phyloP scores from a whole-genome alignment of 768 basidiomycete species.

The Naematelia aurantialba region DNA sequence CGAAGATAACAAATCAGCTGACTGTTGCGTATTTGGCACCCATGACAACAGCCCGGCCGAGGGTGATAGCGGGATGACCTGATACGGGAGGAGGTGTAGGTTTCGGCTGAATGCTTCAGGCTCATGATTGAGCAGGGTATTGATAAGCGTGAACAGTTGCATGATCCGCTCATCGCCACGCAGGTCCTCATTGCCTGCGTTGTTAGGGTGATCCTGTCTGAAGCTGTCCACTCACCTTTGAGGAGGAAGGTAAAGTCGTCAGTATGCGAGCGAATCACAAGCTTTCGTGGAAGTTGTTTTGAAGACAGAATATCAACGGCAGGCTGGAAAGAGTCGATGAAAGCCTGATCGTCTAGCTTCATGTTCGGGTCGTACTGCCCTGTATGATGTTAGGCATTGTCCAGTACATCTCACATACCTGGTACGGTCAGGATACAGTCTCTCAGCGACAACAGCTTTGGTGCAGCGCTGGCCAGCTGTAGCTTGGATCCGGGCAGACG shows the following conservation, averaged over 20 bases:
- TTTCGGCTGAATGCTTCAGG: constrained; percentile 44
- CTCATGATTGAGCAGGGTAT: constrained; percentile 44
- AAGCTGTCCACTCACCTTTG: constrained; percentile 31
- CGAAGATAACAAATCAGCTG: too few relatives aligned
- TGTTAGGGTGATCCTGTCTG: not conserved
- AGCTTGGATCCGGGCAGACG: constrained; percentile 38
- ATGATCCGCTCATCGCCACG: constrained; percentile 49
- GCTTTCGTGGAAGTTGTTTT: constrained; percentile 43
- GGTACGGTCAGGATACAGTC: constrained; percentile 47
- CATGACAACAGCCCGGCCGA: constrained; percentile 43
- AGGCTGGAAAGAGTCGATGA: constrained; percentile 42
- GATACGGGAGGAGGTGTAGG: constrained; percentile 43
- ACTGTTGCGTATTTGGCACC: constrained; percentile 48
- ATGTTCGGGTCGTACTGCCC: constrained; percentile 42
- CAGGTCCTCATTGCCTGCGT: constrained; percentile 40
- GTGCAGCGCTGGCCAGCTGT: constrained; percentile 38
- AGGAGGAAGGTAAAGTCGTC: constrained; percentile 44
- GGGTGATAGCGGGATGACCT: constrained; percentile 44
- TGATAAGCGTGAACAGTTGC: constrained; percentile 49
- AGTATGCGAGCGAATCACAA: constrained; percentile 35
- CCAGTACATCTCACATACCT: constrained; percentile 21
- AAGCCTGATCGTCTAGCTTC: constrained; percentile 44
- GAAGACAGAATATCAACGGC: constrained; percentile 43
- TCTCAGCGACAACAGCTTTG: constrained; percentile 35
- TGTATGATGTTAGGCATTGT: constrained; percentile 8